A percentile compares a stretch with the other conserved stretches of the same genome.
These are phyloP conservation scores for Penicillium brasilianum DNA, from an alignment of 2,329 filamentous ascomycete genomes.

Conservation along the genomic window DNA sequence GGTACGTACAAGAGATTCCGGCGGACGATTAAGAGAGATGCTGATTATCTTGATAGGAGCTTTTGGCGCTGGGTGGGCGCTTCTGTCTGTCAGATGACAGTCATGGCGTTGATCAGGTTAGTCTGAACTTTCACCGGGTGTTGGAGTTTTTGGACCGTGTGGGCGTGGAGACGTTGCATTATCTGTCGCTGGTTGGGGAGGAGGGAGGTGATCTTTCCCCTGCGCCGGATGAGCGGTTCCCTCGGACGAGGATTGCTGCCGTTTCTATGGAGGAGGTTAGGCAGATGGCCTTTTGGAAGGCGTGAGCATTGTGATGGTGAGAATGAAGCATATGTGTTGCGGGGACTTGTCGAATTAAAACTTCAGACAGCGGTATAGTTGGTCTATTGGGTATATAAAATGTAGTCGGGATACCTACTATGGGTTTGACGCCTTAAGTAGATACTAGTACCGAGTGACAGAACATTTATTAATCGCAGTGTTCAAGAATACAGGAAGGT, in stretches of 20 bases:
- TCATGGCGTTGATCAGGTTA: conserved; percentile 84
- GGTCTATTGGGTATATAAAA: neutral
- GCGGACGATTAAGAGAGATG: conserved; percentile 20
- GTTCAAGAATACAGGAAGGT: too few relatives aligned
- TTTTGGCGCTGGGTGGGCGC: conserved; percentile 72
- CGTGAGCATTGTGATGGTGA: neutral
- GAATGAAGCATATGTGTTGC: neutral
- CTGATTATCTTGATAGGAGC: conserved; percentile 58
- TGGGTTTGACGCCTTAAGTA: neutral
- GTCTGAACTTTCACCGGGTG: conserved; percentile 77
- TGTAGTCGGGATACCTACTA: neutral
- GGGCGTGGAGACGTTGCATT: conserved; percentile 47
- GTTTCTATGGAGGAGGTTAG: conserved; percentile 43
- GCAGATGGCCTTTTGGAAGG: conserved; percentile 40
- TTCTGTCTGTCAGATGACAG: conserved; percentile 96
- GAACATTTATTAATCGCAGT: neutral
- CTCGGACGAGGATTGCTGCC: conserved; percentile 39
- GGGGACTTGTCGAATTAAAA: neutral
- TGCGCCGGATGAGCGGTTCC: conserved; percentile 43
- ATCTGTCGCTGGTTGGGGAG: conserved; percentile 37
- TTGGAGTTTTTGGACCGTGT: conserved; percentile 69
- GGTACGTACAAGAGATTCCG: conserved; percentile 52
- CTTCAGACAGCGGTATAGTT: too few relatives aligned
- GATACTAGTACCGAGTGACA: neutral
- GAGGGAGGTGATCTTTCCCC: conserved; percentile 21